Evolutionary conservation across 805 yeast species (phyloP), one percentile per base, ranked within the genome.

Genomic region (Gaillardinia entomophila): DNA sequence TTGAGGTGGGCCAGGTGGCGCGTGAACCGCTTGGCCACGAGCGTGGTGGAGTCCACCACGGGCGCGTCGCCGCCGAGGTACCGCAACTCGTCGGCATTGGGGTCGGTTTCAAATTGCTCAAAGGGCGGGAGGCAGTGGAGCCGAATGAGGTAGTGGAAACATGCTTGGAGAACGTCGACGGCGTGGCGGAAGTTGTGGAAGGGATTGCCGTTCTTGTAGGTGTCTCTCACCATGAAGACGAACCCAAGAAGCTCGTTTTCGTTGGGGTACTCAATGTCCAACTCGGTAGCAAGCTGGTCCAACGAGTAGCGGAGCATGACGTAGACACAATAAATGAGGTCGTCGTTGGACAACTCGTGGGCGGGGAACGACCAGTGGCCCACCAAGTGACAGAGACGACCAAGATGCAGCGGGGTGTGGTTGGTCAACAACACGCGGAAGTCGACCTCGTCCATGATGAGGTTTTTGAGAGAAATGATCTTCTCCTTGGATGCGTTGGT

Each of bases 151-250:
- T 80, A 76, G 53, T 71, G 80, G 62, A 82, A 80, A 20, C 90
- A 77, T 2, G 95, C 95, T 60, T 92, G 98, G 50, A 89, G 62
- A 6, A 92, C 98, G 60, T 92, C 98, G 12, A 87, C 83, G 1
- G 96, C 97, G 59, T 92, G 98, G 45, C 95, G 74, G 53, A 89
- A 92, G 59, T 90, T 89, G 63, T 92, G 98, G 66, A 90, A 92
- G 12, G 90, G 86, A 54, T 89, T 89, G 8, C 87, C 85, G 45
- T 77, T 75, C 48, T 82, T 79, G 57, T 92, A 92, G 28, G 86
- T 75, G 44, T 83, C 82, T 39, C 96, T 72, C 6, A 85, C 68
- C 43, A 78, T 72, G 42, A 81, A 73, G 15, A 87, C 57, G 42
- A 89, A 70, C 14, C 73, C 68, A 27, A 77, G 57, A 17, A 87